phyloP scores from a whole-genome alignment of 2,329 filamentous ascomycete species.

The Acrocalymma vagum region DNA sequence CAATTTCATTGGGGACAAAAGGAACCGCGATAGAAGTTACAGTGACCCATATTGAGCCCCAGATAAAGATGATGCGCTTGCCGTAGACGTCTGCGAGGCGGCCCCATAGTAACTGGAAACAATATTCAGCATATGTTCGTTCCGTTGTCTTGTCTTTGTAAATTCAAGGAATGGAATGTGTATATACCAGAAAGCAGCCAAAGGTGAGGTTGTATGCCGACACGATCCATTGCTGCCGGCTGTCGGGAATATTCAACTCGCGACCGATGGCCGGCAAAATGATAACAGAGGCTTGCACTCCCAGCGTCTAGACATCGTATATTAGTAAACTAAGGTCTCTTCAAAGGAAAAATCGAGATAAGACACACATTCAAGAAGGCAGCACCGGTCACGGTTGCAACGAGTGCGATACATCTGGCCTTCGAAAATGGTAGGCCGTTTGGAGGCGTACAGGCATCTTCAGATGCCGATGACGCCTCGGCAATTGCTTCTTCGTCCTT shows the following conservation, averaged over 20 bases:
- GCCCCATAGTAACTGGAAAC: slow-evolving; percentile 74
- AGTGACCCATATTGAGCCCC: slow-evolving; percentile 70
- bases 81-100: slow-evolving; percentile 73
- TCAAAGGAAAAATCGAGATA: not conserved
- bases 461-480: slow-evolving; percentile 7
- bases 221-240: slow-evolving; percentile 71
- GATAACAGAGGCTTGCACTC: slow-evolving; percentile 67
- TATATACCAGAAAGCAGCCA: slow-evolving; percentile 72
- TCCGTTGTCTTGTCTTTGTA: no score
- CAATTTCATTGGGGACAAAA: slow-evolving; percentile 72
- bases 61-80: slow-evolving; percentile 71
- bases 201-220: slow-evolving; percentile 73
- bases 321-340: not conserved
- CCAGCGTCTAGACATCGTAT: slow-evolving; percentile 57
- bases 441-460: slow-evolving; percentile 1
- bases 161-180: no score
- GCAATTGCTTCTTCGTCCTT: slow-evolving; percentile 13
- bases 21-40: slow-evolving; percentile 67
- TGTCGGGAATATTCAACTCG: slow-evolving; percentile 65
- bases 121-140: no score
- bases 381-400: slow-evolving; percentile 34
- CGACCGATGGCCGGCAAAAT: slow-evolving; percentile 69
- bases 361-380: slow-evolving; percentile 43
- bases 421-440: slow-evolving; percentile 40
- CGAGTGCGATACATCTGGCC: slow-evolving; percentile 37